Conservation (phyloP, 768 basidiomycete genomes). For the Naganishia vaughanmartiniae region DNA sequence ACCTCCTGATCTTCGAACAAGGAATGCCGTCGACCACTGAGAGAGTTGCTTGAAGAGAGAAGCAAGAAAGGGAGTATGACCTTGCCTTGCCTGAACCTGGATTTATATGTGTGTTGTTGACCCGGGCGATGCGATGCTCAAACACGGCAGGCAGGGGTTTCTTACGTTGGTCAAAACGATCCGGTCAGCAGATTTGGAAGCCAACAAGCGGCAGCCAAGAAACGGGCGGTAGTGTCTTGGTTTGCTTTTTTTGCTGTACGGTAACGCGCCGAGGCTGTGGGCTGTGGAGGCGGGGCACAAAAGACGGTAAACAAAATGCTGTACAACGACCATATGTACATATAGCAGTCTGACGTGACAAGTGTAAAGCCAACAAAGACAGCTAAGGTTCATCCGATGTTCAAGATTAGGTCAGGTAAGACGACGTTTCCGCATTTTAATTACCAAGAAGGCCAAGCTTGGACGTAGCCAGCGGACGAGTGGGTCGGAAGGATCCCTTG, state of each 20-base stretch:
- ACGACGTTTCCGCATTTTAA: too few species aligned
- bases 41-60: too few species aligned
- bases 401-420: too few species aligned
- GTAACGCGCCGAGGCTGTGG: too few species aligned
- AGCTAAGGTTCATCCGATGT: too few species aligned
- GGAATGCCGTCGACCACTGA: too few species aligned
- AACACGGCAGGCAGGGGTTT: background rate
- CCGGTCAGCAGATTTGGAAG: background rate
- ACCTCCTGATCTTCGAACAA: background rate
- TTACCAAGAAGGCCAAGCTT: too few species aligned
- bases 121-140: background rate
- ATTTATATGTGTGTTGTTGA: background rate
- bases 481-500: background rate
- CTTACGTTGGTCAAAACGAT: background rate
- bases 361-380: too few species aligned
- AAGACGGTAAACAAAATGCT: background rate
- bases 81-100: background rate
- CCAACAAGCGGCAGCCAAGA: background rate
- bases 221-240: background rate
- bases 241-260: too few species aligned
- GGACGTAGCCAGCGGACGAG: background rate
- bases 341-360: background rate
- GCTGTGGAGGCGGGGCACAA: too few species aligned
- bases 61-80: too few species aligned
- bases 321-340: background rate